Base-by-base conservation (phyloP, 768 basidiomycete species). In the Rubroboletus pulcherrimus region DNA sequence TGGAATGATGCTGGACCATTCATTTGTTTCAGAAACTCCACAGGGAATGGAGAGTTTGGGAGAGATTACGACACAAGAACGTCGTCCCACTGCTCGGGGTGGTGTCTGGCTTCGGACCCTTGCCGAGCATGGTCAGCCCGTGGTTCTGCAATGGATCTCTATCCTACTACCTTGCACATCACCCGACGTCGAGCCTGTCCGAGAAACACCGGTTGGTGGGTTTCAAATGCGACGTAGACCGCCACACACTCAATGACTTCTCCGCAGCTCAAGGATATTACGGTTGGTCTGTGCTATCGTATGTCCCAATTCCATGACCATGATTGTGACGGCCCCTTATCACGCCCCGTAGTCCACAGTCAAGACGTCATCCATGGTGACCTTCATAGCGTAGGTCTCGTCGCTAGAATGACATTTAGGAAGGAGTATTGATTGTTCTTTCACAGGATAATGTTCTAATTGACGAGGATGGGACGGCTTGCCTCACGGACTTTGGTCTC, bases 401-500 rank as follows among this genome's bases (percentile, higher is more conserved):
- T 35, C 7, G 5, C 30, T n/a, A 10, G 39, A 31, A n/a, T 19
- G 7, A 8, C 3, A 2, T 34, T 50, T 24, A 1, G 24, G 7
- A 41, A 43, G 2, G 14, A 33, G 17, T 9, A 35, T 34, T 54
- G 35, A 52, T 10, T 21, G 15, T 39, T 41, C 40, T 14, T 42
- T 15, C 10, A 21, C 30, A 69, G 69, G 67, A 49, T 15, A 81
- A 82, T 55, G 74, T 82, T 47, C 68, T 82, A 26, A 71, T 82
- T 12, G 72, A 73, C 8, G 70, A 66, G 6, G 34, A 67, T 4
- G 70, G 70, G 17, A 65, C 71, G 12, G 80, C 80, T 12, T 76
- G 76, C 46, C 66, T 81, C 7, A 73, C 78, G 2, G 80, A 81
- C 60, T 81, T 81, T 56, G 80, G 81, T 6, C 68, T 79, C 17